Conservation (phyloP, 2,329 filamentous ascomycete genomes). For the Diatrype stigma region DNA sequence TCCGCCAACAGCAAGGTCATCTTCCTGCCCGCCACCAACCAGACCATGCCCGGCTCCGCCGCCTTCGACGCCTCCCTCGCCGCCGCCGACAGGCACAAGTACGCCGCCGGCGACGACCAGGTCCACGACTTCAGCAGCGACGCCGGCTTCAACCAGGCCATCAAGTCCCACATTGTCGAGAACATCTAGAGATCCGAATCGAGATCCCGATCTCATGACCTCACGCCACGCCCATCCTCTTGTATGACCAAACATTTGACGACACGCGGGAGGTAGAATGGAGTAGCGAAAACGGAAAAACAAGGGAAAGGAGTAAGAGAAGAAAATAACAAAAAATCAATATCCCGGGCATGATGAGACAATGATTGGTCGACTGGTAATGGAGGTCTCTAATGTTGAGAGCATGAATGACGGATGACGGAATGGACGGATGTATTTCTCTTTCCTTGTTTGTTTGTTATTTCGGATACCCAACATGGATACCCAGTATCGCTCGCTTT, state of each 20-base stretch:
- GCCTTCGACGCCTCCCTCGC: conserved; percentile 42
- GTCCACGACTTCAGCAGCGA: conserved; percentile 48
- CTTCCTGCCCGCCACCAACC: conserved; percentile 66
- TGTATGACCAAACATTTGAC: not conserved
- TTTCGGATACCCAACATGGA: conserved; percentile 21
- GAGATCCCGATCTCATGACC: not conserved
- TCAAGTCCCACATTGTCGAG: conserved; percentile 80
- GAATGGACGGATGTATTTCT: not conserved
- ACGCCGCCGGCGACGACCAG: conserved; percentile 40
- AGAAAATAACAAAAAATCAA: not conserved
- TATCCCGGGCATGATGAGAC: not conserved
- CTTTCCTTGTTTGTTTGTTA: conserved; percentile 7
- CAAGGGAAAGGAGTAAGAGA: not conserved
- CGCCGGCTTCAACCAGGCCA: conserved; percentile 68
- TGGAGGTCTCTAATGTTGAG: not conserved
- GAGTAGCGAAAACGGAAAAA: not conserved
- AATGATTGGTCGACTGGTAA: not conserved
- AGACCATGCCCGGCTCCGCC: conserved; percentile 48
- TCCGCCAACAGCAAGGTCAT: conserved; percentile 83
- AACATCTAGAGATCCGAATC: conserved; percentile 60
- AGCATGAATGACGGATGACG: not conserved
- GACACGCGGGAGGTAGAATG: not conserved
- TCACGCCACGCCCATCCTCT: too few species aligned
- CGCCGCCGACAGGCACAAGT: conserved; percentile 25
- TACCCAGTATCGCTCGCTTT: conserved; percentile 26